phyloP scores from a whole-genome alignment of 2,329 filamentous ascomycete species.

The Pezicula carpinea region DNA sequence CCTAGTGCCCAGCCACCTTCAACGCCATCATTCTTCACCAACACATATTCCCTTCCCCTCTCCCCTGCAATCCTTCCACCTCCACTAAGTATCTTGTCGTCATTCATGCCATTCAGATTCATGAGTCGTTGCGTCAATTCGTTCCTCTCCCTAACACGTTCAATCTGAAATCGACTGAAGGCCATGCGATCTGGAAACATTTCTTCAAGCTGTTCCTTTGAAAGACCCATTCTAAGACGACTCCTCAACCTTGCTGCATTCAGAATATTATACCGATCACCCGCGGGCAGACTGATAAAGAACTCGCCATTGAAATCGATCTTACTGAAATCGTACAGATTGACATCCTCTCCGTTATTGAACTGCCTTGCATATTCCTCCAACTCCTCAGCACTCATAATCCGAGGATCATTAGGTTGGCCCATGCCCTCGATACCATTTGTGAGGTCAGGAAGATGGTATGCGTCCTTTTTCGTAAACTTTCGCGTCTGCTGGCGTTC shows the following conservation, averaged over 20 bases:
- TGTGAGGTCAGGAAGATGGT: slow-evolving; percentile 86
- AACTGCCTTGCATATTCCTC: slow-evolving; percentile 94
- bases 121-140: slow-evolving; percentile 92
- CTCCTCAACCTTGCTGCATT: slow-evolving; percentile 89
- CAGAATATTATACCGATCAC: slow-evolving; percentile 93
- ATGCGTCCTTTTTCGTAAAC: slow-evolving; percentile 90
- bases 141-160: slow-evolving; percentile 87
- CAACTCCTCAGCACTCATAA: slow-evolving; percentile 93
- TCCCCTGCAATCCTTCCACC: slow-evolving; percentile 73
- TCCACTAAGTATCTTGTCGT: slow-evolving; percentile 63
- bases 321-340: slow-evolving; percentile 93
- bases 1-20: slow-evolving; percentile 96
- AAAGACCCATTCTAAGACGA: slow-evolving; percentile 88
- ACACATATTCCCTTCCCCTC: slow-evolving; percentile 85
- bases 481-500: slow-evolving; percentile 70
- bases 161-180: slow-evolving; percentile 94
- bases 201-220: slow-evolving; percentile 88
- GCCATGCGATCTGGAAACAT: slow-evolving; percentile 99
- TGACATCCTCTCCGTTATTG: slow-evolving; percentile 85
- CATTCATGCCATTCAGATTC: slow-evolving; percentile 87
- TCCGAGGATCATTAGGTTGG: slow-evolving; percentile 83
- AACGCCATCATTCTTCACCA: slow-evolving; percentile 91
- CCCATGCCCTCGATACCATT: slow-evolving; percentile 79
- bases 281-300: slow-evolving; percentile 83
- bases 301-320: slow-evolving; percentile 97